These are phyloP conservation scores for Cladochytrium replicatum DNA, from an alignment of 192 early-diverging fungal species.

Conservation along the genomic window DNA sequence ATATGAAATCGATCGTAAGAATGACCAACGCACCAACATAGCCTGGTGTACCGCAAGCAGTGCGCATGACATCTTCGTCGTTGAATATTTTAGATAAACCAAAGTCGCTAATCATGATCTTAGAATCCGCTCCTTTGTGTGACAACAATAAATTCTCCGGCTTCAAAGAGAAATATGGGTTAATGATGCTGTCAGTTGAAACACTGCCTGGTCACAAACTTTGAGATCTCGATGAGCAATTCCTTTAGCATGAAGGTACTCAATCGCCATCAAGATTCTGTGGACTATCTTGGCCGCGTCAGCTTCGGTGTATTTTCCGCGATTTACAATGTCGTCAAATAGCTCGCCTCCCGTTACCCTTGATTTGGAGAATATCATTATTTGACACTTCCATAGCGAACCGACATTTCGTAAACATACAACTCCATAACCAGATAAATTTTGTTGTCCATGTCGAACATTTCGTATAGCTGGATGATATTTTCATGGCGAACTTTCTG, in stretches of 20 bases:
- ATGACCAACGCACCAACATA: constrained; percentile 28
- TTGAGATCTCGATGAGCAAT: constrained; percentile 82
- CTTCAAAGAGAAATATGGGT: too few relatives aligned
- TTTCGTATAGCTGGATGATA: constrained; percentile 21
- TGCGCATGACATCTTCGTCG: constrained; percentile 35
- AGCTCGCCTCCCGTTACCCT: constrained; percentile 66
- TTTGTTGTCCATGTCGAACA: constrained; percentile 20
- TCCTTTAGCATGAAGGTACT: constrained; percentile 61
- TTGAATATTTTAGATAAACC: constrained; percentile 39
- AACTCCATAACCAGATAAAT: constrained; percentile 20
- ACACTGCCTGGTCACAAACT: neutral
- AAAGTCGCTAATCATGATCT: constrained; percentile 48
- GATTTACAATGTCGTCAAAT: constrained; percentile 67
- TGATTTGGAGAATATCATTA: neutral
- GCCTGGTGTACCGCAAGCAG: constrained; percentile 38
- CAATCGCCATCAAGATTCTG: constrained; percentile 58
- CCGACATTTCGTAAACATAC: constrained; percentile 21
- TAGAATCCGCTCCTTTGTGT: constrained; percentile 12
- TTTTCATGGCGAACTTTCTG: constrained; percentile 46
- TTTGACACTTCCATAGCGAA: constrained; percentile 19
- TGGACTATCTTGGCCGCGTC: constrained; percentile 58
- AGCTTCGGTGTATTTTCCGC: constrained; percentile 49
- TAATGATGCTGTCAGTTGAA: too few relatives aligned
- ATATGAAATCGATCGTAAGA: neutral
- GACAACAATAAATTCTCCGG: constrained; percentile 45